Conservation (phyloP, 2,329 filamentous ascomycete genomes). For the Nigrospora sphaerica region DNA sequence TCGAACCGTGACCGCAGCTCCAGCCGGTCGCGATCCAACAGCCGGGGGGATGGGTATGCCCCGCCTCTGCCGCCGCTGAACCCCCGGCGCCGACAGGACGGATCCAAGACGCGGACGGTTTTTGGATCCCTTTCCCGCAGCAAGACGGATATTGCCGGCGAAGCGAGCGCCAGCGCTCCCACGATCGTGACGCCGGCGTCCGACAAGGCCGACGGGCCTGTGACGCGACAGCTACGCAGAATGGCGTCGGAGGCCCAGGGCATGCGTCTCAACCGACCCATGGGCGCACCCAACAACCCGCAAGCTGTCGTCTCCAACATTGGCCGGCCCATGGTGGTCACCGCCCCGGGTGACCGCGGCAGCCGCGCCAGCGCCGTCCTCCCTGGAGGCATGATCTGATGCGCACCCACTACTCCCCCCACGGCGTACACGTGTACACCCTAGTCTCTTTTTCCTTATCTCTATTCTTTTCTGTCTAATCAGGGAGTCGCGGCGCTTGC, state of each 20-base stretch:
- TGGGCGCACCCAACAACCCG: conserved; percentile 8
- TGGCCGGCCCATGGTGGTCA: conserved; percentile 25
- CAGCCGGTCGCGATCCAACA: conserved; percentile 30
- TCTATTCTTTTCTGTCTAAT: conserved; percentile 2
- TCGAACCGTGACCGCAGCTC: conserved; percentile 25
- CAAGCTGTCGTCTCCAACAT: conserved; percentile 16
- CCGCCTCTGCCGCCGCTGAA: conserved; percentile 54
- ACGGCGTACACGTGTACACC: neutral
- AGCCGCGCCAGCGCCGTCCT: conserved; percentile 19
- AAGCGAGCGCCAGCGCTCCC: conserved; percentile 21
- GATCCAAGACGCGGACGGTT: conserved; percentile 29
- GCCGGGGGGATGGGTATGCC: conserved; percentile 26
- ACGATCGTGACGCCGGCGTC: conserved; percentile 17
- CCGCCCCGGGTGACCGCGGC: conserved; percentile 6
- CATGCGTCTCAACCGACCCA: conserved; percentile 6
- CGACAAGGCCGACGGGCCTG: conserved; percentile 30
- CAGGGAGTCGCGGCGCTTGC: conserved; percentile 1
- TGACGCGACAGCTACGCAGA: conserved; percentile 35
- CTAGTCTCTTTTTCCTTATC: conserved; percentile 2
- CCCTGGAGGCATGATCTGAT: conserved; percentile 40
- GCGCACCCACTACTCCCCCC: neutral
- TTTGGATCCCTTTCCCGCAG: conserved; percentile 28
- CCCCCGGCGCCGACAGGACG: conserved; percentile 39
- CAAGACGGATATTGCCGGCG: conserved; percentile 22
- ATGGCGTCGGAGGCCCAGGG: conserved; percentile 29